A percentile compares a stretch with the other conserved stretches of the same genome.
phyloP scores from a whole-genome alignment of 805 yeast genomes.

The Candida boidinii region DNA sequence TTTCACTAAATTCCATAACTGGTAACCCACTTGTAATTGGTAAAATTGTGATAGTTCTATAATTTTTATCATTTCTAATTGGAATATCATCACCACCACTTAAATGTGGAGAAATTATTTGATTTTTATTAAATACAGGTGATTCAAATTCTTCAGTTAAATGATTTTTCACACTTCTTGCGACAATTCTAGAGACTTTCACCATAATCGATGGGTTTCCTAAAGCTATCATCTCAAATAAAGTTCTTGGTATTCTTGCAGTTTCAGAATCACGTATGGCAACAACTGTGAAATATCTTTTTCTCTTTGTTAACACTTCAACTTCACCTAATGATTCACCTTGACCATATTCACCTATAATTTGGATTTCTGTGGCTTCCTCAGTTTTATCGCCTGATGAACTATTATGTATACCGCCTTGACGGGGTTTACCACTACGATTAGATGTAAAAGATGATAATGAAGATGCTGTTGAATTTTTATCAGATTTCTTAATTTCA shows the following conservation, averaged over 20 bases:
- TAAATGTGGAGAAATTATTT: slow-evolving; percentile 23
- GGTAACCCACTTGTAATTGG: slow-evolving; percentile 83
- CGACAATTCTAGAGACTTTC: slow-evolving; percentile 81
- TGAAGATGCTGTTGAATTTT: too few relatives aligned
- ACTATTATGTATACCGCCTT: background rate
- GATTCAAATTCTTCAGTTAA: slow-evolving; percentile 8
- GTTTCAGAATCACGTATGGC: slow-evolving; percentile 92
- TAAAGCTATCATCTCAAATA: slow-evolving; percentile 77
- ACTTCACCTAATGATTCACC: slow-evolving; percentile 94
- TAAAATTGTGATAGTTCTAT: slow-evolving; percentile 75
- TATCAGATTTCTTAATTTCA: background rate
- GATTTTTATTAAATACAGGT: slow-evolving; percentile 5
- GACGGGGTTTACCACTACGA: too few relatives aligned
- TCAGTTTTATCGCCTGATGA: background rate
- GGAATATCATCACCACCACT: slow-evolving; percentile 24
- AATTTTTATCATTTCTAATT: slow-evolving; percentile 35
- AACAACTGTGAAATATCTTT: slow-evolving; percentile 59
- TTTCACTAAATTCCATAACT: slow-evolving; percentile 74
- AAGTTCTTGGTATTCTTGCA: slow-evolving; percentile 83
- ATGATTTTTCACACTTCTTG: slow-evolving; percentile 34
- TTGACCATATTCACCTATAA: slow-evolving; percentile 78
- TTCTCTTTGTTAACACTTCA: slow-evolving; percentile 79
- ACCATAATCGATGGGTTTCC: slow-evolving; percentile 88
- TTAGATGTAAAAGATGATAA: too few relatives aligned
- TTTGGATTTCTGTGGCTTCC: slow-evolving; percentile 10